Conservation (phyloP, 768 basidiomycete genomes). For the Amanita rimosa region DNA sequence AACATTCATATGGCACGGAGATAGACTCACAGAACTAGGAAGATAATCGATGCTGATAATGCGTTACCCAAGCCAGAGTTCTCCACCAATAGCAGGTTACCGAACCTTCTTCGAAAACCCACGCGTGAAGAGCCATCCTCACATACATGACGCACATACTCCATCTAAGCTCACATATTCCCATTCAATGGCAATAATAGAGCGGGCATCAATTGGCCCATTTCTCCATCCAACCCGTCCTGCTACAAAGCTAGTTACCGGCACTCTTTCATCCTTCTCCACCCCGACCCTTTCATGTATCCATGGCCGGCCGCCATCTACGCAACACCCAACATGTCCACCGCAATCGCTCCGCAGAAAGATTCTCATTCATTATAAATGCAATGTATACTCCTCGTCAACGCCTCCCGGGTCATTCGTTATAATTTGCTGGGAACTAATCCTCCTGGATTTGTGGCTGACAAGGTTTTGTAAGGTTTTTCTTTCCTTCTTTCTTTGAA, state of each 20-base stretch:
- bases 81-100: background rate
- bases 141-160: background rate
- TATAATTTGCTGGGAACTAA: background rate
- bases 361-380: background rate
- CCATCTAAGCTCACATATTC: background rate
- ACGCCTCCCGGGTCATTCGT: background rate
- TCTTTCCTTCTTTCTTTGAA: no score
- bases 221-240: background rate
- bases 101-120: background rate
- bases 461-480: no score
- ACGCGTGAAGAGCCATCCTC: background rate
- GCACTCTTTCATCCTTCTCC: background rate
- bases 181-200: slow-evolving; percentile 3
- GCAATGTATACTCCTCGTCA: no score
- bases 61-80: background rate
- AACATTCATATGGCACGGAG: background rate
- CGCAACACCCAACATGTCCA: no score
- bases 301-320: no score
- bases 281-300: no score
- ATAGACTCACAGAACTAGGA: background rate
- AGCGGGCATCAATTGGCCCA: background rate
- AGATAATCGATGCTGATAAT: background rate
- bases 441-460: slow-evolving; percentile 1
- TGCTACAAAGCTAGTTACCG: background rate
- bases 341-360: background rate